Evolutionary conservation across 805 yeast species (phyloP).

Genomic region (Teunomyces gatunensis): DNA sequence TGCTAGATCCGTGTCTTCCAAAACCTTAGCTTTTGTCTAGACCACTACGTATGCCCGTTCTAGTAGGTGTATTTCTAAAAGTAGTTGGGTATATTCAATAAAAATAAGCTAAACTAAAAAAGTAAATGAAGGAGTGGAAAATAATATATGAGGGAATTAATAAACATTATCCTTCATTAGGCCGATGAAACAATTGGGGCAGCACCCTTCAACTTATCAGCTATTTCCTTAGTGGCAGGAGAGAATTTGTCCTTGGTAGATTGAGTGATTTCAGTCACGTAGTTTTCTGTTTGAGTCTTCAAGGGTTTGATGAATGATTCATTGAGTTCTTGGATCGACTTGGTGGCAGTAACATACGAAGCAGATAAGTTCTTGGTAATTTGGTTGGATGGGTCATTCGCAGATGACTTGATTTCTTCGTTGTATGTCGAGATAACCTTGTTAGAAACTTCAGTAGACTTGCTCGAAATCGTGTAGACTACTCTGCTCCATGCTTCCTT

Average conservation of each 20-base stretch:
- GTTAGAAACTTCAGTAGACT: constrained; percentile 26
- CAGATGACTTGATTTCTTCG: constrained; percentile 25
- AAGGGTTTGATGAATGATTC: constrained; percentile 38
- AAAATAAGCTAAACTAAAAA: neutral
- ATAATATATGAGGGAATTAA: neutral
- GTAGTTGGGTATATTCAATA: neutral
- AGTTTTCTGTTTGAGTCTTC: constrained; percentile 37
- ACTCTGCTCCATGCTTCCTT: constrained; percentile 19
- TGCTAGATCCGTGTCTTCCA: neutral
- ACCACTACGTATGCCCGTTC: neutral
- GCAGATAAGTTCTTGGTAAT: constrained; percentile 34
- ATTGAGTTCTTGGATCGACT: constrained; percentile 31
- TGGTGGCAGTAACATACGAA: constrained; percentile 32
- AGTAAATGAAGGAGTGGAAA: neutral
- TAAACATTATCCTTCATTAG: neutral
- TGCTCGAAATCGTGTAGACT: constrained; percentile 24
- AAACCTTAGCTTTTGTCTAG: neutral
- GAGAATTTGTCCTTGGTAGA: constrained; percentile 28
- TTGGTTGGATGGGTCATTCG: constrained; percentile 23
- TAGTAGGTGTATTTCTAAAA: neutral
- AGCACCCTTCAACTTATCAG: constrained; percentile 12
- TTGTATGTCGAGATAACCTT: constrained; percentile 33
- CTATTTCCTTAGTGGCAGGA: constrained; percentile 7
- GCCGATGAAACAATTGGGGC: constrained; percentile 14
- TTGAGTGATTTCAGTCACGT: constrained; percentile 34